Base-by-base conservation (phyloP, 768 basidiomycete genomes). In the Astraeus odoratus region DNA sequence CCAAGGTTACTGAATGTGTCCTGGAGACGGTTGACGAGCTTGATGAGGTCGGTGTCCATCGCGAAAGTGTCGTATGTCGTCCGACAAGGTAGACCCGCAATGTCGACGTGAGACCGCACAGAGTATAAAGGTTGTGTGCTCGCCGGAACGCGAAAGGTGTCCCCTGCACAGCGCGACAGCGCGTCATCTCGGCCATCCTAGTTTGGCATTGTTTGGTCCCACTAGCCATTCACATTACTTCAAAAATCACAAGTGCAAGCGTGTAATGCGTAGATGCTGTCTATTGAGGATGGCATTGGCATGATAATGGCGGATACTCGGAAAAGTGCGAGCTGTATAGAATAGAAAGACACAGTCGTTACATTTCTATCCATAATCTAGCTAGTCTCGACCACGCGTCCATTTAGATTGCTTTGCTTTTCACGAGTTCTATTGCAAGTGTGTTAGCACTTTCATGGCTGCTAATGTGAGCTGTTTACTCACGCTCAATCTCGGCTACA, bases 11-110 rank as follows among this genome's bases (percentile, higher is more conserved):
- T 78, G 69, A 92, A 92, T 46, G 89, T 92, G 57, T 92, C 90
- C 69, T 97, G 93, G 44, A 97, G 82, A 69, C 83, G 87, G 72
- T 96, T 96, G 35, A 97, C 94, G 12, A 95, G 78, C 57, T 84
- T 83, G 53, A 97, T 97, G 50, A 97, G 81, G 63, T 95, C 90
- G 33, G 85, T 80, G 66, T 97, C 94, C 94, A 97, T 97, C 51
- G 18, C 61, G 7, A 29, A 26, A n/a, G 25, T 34, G n/a, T n/a
- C n/a, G n/a, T 27, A 24, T 15, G 18, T 31, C n/a, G 35, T 38
- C 35, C n/a, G 8, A 18, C 20, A 35, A 18, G n/a, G 44, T 24
- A 36, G 8, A 39, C n/a, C n/a, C n/a, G 52, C 5, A 22, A n/a
- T 29, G 51, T 12, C 42, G 49, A 25, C 25, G 38, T 38, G 47